phyloP scores from a whole-genome alignment of 2,329 filamentous ascomycete genomes.

The Zopfia rhizophila region DNA sequence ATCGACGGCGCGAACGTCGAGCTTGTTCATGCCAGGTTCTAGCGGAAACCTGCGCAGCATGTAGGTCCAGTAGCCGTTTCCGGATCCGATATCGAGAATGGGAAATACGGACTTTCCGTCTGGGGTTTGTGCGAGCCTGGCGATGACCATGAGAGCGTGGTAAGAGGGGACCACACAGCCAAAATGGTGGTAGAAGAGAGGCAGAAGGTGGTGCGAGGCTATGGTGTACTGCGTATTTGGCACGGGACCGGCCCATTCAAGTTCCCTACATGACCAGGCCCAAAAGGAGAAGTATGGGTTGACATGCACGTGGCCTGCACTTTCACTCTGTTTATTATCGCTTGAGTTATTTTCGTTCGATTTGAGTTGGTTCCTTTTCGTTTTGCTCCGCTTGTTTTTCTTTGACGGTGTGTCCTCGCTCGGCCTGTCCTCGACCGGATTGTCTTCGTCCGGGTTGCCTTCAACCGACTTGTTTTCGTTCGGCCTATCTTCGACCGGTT shows the following conservation, averaged over 20 bases:
- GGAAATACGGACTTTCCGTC: slow-evolving; percentile 53
- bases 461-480: too few relatives aligned
- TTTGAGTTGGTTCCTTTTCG: too few relatives aligned
- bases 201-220: slow-evolving; percentile 74
- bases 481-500: too few relatives aligned
- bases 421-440: too few relatives aligned
- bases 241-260: slow-evolving; percentile 74
- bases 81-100: slow-evolving; percentile 74
- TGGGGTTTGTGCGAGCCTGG: slow-evolving; percentile 58
- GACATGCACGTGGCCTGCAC: slow-evolving; percentile 56
- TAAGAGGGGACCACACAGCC: slow-evolving; percentile 77
- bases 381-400: too few relatives aligned
- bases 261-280: slow-evolving; percentile 70
- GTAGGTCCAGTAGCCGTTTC: slow-evolving; percentile 80
- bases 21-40: slow-evolving; percentile 65
- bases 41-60: slow-evolving; percentile 77
- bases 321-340: too few relatives aligned
- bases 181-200: slow-evolving; percentile 82
- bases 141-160: slow-evolving; percentile 71
- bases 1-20: slow-evolving; percentile 71
- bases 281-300: slow-evolving; percentile 78
- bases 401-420: too few relatives aligned
- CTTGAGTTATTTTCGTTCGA: too few relatives aligned
- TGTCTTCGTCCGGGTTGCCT: too few relatives aligned
- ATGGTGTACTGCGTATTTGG: slow-evolving; percentile 62